Conservation (phyloP, 805 yeast genomes). For the Pichia thaimueangensis region DNA sequence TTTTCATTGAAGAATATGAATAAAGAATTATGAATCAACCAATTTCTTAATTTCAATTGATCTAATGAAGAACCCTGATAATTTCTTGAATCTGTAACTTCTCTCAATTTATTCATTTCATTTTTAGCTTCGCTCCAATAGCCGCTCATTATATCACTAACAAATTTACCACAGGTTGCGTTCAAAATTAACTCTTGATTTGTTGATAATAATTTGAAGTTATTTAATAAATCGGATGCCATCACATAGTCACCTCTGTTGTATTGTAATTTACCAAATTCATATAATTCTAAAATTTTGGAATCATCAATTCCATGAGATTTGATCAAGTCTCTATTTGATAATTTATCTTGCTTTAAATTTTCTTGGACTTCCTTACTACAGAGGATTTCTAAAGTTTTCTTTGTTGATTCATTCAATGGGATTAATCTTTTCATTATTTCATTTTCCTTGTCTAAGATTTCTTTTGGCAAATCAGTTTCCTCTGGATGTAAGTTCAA, state of each 20-base stretch:
- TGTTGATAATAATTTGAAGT: conserved; percentile 49
- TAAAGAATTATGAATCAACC: conserved; percentile 66
- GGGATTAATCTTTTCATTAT: conserved; percentile 33
- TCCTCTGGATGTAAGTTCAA: conserved; percentile 34
- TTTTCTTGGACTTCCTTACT: conserved; percentile 46
- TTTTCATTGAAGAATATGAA: conserved; percentile 44
- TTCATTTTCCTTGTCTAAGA: conserved; percentile 34
- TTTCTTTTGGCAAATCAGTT: conserved; percentile 34
- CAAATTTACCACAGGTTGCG: conserved; percentile 67
- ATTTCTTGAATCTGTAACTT: conserved; percentile 50
- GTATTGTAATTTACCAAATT: conserved; percentile 57
- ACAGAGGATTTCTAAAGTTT: conserved; percentile 40
- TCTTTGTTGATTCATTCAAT: conserved; percentile 37
- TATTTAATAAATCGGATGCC: conserved; percentile 52
- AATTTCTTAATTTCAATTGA: conserved; percentile 57
- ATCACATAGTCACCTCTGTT: conserved; percentile 56
- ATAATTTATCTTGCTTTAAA: conserved; percentile 49
- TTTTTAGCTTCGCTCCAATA: conserved; percentile 48
- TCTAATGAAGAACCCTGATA: conserved; percentile 44
- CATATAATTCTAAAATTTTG: conserved; percentile 45
- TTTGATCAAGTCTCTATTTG: conserved; percentile 41
- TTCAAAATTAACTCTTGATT: conserved; percentile 43
- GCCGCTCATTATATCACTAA: conserved; percentile 48
- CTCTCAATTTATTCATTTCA: conserved; percentile 50
- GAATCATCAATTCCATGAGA: conserved; percentile 42